A percentile compares a stretch with the other conserved stretches of the same genome.
These are phyloP conservation scores for Teunomyces cretensis DNA, from an alignment of 805 yeast genomes.

Conservation along the genomic window DNA sequence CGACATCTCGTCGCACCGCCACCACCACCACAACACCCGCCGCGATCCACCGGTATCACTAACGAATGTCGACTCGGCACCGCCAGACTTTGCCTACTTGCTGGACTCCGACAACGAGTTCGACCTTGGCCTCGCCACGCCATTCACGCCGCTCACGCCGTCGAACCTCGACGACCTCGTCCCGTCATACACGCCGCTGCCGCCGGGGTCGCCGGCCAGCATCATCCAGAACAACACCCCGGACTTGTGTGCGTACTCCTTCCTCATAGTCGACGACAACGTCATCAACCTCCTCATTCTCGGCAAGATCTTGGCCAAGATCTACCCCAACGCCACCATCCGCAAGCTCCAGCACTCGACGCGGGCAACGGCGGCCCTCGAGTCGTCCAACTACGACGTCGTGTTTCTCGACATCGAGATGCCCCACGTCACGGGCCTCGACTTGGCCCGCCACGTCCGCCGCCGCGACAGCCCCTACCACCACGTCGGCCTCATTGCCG, in stretches of 20 bases:
- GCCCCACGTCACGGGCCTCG: slow-evolving; percentile 43
- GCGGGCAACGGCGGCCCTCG: slow-evolving; percentile 20
- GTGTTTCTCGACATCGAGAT: slow-evolving; percentile 46
- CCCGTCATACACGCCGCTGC: background rate
- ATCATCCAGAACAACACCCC: slow-evolving; percentile 11
- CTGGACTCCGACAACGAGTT: background rate
- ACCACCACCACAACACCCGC: background rate
- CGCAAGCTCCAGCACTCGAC: slow-evolving; percentile 30
- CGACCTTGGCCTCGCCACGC: background rate
- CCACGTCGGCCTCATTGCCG: slow-evolving; percentile 37
- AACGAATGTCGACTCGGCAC: slow-evolving; percentile 1
- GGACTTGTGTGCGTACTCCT: slow-evolving; percentile 13
- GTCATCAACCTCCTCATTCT: slow-evolving; percentile 39
- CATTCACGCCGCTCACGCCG: slow-evolving; percentile 10
- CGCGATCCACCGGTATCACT: background rate
- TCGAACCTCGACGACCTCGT: slow-evolving; percentile 8
- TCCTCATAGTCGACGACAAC: slow-evolving; percentile 42
- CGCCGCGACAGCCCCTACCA: slow-evolving; percentile 10
- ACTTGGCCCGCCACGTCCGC: slow-evolving; percentile 25
- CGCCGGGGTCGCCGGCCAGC: background rate
- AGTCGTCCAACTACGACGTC: slow-evolving; percentile 22
- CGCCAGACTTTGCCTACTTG: background rate
- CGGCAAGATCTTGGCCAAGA: slow-evolving; percentile 26
- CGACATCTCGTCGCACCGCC: background rate
- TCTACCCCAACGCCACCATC: slow-evolving; percentile 34